Conservation (phyloP, 805 yeast genomes). For the Blastobotrys terrestris region DNA sequence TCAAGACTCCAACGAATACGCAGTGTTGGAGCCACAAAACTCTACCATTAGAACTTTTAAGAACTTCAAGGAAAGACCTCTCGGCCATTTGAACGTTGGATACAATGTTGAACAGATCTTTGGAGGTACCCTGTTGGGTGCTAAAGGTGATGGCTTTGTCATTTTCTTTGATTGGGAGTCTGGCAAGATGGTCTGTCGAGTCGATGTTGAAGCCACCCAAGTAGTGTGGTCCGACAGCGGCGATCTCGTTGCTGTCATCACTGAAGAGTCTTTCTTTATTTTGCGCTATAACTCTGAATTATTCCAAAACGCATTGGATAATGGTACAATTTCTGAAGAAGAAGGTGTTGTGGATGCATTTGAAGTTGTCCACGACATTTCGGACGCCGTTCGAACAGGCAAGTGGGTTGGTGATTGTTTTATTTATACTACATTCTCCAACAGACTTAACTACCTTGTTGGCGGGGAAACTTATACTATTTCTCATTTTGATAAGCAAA, state of each 20-base stretch:
- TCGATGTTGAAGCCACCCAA: slow-evolving; percentile 71
- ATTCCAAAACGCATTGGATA: slow-evolving; percentile 55
- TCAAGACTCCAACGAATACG: slow-evolving; percentile 80
- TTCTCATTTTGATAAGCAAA: slow-evolving; percentile 85
- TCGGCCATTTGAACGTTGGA: slow-evolving; percentile 56
- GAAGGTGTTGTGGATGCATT: slow-evolving; percentile 88
- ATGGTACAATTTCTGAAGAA: slow-evolving; percentile 58
- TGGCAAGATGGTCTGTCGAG: slow-evolving; percentile 76
- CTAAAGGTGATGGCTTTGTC: slow-evolving; percentile 76
- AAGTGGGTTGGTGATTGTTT: slow-evolving; percentile 98
- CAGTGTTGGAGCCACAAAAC: slow-evolving; percentile 63
- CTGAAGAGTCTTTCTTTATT: slow-evolving; percentile 69
- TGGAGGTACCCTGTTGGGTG: slow-evolving; percentile 85
- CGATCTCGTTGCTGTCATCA: slow-evolving; percentile 71
- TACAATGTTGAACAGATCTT: slow-evolving; percentile 69
- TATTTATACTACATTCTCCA: slow-evolving; percentile 78
- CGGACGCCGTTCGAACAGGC: slow-evolving; percentile 79
- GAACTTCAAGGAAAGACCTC: slow-evolving; percentile 74
- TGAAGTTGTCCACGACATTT: slow-evolving; percentile 75
- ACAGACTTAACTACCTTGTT: slow-evolving; percentile 87
- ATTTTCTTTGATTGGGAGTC: slow-evolving; percentile 93
- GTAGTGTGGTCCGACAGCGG: slow-evolving; percentile 93
- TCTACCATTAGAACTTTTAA: slow-evolving; percentile 64
- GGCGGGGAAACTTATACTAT: slow-evolving; percentile 90
- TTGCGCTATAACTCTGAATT: slow-evolving; percentile 65